A percentile compares a stretch with the other conserved stretches of the same genome.
phyloP scores from a whole-genome alignment of 2,329 filamentous ascomycete genomes.

The Pseudogymnoascus sp. region DNA sequence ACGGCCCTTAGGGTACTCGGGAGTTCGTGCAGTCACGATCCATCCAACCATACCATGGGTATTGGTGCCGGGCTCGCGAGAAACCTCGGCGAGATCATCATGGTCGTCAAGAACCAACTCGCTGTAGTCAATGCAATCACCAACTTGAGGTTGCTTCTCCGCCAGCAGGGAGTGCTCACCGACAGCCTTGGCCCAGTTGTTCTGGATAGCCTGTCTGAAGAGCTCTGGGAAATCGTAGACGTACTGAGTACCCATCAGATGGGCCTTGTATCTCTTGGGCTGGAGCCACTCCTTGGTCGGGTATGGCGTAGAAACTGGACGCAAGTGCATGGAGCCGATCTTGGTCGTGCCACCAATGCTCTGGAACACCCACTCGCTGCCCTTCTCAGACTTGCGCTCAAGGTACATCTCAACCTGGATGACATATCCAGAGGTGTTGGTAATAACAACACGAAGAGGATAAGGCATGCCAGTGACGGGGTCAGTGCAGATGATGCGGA shows the following conservation, averaged over 20 bases:
- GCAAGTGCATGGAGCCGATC: slow-evolving; percentile 90
- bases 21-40: slow-evolving; percentile 90
- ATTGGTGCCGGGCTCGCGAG: slow-evolving; percentile 92
- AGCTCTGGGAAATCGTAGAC: slow-evolving; percentile 99
- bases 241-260: slow-evolving; percentile 98
- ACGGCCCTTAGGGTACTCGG: slow-evolving; percentile 87
- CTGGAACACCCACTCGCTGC: slow-evolving; percentile 91
- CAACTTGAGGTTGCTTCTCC: slow-evolving; percentile 74
- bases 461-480: slow-evolving; percentile 75
- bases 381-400: slow-evolving; percentile 96
- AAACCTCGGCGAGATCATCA: slow-evolving; percentile 86
- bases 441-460: slow-evolving; percentile 92
- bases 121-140: slow-evolving; percentile 88
- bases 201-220: slow-evolving; percentile 96
- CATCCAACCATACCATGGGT: slow-evolving; percentile 97
- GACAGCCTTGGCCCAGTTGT: slow-evolving; percentile 76
- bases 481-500: slow-evolving; percentile 96
- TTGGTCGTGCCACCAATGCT: slow-evolving; percentile 93
- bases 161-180: slow-evolving; percentile 67
- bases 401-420: slow-evolving; percentile 97
- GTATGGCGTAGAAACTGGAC: slow-evolving; percentile 86
- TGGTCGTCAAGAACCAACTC: slow-evolving; percentile 93
- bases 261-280: slow-evolving; percentile 98
- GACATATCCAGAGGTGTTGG: slow-evolving; percentile 96
- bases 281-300: slow-evolving; percentile 98